Percentiles rank a stretch among this genome's conserved stretches.
Conservation (phyloP, 192 early-diverging fungal genomes). For the Chytriomyces confervae region DNA sequence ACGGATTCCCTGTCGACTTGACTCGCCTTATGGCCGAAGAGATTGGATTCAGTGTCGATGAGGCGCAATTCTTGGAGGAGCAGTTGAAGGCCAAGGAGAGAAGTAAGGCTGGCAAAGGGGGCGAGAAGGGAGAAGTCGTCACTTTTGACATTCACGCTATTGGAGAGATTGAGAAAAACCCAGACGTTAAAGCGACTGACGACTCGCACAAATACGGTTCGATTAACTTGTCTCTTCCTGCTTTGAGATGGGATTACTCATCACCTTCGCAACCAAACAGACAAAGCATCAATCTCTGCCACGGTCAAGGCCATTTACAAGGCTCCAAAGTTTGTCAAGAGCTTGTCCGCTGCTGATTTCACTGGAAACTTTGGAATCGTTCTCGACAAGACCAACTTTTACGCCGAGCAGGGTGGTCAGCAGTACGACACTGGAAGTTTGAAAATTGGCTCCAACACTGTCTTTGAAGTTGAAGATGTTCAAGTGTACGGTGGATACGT, state of each 20-base stretch:
- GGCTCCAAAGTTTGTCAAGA: conserved; percentile 55
- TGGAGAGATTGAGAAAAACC: conserved; percentile 79
- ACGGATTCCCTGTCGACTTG: conserved; percentile 97
- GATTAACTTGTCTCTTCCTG: conserved; percentile 14
- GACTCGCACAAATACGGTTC: conserved; percentile 84
- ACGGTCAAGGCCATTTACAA: conserved; percentile 81
- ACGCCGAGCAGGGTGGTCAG: conserved; percentile 97
- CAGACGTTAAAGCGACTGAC: conserved; percentile 78
- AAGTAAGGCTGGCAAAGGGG: conserved; percentile 64
- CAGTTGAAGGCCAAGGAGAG: conserved; percentile 79
- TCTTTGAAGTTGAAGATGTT: conserved; percentile 91
- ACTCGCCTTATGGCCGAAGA: conserved; percentile 99
- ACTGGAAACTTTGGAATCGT: conserved; percentile 82
- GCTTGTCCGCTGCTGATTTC: conserved; percentile 56
- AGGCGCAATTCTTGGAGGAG: conserved; percentile 78
- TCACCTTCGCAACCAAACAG: conserved; percentile 32
- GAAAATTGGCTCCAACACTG: conserved; percentile 80
- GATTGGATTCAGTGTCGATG: conserved; percentile 82
- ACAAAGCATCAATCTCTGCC: conserved; percentile 70
- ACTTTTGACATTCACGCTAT: conserved; percentile 92
- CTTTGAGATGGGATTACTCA: not conserved
- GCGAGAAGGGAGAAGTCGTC: conserved; percentile 63
- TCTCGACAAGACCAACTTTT: conserved; percentile 95
- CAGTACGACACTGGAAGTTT: conserved; percentile 89
- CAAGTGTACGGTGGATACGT: conserved; percentile 95